phyloP scores from a whole-genome alignment of 371 early-diverging fungal species.

The Rhizopus sp. region DNA sequence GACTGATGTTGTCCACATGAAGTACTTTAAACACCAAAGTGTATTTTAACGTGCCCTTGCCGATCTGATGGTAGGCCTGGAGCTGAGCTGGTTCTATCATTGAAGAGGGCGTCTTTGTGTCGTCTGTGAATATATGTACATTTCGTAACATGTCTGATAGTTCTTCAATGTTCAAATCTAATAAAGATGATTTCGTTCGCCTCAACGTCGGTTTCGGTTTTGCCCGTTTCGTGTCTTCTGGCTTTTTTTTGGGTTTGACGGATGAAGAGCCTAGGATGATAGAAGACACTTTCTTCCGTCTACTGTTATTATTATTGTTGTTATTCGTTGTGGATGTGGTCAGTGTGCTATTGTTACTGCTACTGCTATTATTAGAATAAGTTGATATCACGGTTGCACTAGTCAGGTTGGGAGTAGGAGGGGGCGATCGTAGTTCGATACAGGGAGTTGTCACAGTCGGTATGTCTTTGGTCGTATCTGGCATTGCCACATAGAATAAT shows the following conservation, averaged over 20 bases:
- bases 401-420: slow-evolving; percentile 23
- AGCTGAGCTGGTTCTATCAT: slow-evolving; percentile 1
- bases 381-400: slow-evolving; percentile 2
- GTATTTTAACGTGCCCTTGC: slow-evolving; percentile 35
- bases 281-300: slow-evolving; percentile 15
- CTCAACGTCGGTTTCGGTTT: slow-evolving; percentile 10
- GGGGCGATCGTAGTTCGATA: slow-evolving; percentile 27
- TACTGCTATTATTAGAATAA: slow-evolving; percentile 8
- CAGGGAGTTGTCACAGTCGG: slow-evolving; percentile 14
- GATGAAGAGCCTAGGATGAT: background rate
- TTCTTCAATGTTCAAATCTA: slow-evolving; percentile 26
- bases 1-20: slow-evolving; percentile 37
- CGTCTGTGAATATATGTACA: slow-evolving; percentile 9
- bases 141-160: slow-evolving; percentile 17
- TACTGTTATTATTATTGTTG: background rate
- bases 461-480: slow-evolving; percentile 21
- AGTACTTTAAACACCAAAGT: slow-evolving; percentile 45
- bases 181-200: slow-evolving; percentile 21
- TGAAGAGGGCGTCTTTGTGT: slow-evolving; percentile 7
- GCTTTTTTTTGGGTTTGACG: background rate
- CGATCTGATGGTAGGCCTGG: slow-evolving; percentile 44
- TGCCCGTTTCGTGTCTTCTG: background rate
- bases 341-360: slow-evolving; percentile 5
- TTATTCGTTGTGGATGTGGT: background rate
- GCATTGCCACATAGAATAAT: slow-evolving; percentile 49